Conservation (phyloP, 1,139 yeast genomes). For the Zygoascus meyerae region DNA sequence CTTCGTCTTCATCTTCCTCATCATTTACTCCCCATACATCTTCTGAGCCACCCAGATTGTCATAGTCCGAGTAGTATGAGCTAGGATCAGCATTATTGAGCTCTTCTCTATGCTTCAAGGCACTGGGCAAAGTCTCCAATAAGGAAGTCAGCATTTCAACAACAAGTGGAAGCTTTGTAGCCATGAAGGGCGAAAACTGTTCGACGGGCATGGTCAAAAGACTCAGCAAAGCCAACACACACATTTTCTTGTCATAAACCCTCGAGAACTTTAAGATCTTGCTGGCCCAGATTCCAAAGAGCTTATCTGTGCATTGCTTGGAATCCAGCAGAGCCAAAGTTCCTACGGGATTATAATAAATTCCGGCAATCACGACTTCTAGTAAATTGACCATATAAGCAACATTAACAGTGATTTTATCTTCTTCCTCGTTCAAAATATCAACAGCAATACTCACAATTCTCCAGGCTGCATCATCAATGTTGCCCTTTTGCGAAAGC, state of each 20-base stretch:
- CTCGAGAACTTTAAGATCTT: slow-evolving; percentile 53
- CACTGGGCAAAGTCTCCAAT: slow-evolving; percentile 60
- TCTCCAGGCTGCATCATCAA: slow-evolving; percentile 39
- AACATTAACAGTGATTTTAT: slow-evolving; percentile 30
- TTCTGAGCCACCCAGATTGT: slow-evolving; percentile 28
- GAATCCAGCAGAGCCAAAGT: slow-evolving; percentile 52
- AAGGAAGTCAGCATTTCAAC: slow-evolving; percentile 46
- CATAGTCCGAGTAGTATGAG: slow-evolving; percentile 33
- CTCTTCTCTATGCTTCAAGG: slow-evolving; percentile 59
- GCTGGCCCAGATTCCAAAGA: slow-evolving; percentile 67
- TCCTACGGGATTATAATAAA: slow-evolving; percentile 55
- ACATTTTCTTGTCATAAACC: slow-evolving; percentile 76
- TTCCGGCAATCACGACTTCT: slow-evolving; percentile 61
- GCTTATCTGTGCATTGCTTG: slow-evolving; percentile 41
- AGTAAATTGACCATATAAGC: slow-evolving; percentile 52
- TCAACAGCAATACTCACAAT: slow-evolving; percentile 36
- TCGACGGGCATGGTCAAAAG: slow-evolving; percentile 38
- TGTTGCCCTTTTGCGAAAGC: slow-evolving; percentile 24
- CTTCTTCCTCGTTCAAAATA: slow-evolving; percentile 24
- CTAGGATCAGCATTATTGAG: slow-evolving; percentile 51
- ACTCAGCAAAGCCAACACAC: slow-evolving; percentile 59
- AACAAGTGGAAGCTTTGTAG: slow-evolving; percentile 35
- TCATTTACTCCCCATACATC: slow-evolving; percentile 33
- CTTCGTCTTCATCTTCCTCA: slow-evolving; percentile 43
- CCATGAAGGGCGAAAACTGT: slow-evolving; percentile 34